A percentile compares a stretch with the other conserved stretches of the same genome.
Conservation (phyloP, 441 rosid species). For the Erodium chrysanthum region DNA sequence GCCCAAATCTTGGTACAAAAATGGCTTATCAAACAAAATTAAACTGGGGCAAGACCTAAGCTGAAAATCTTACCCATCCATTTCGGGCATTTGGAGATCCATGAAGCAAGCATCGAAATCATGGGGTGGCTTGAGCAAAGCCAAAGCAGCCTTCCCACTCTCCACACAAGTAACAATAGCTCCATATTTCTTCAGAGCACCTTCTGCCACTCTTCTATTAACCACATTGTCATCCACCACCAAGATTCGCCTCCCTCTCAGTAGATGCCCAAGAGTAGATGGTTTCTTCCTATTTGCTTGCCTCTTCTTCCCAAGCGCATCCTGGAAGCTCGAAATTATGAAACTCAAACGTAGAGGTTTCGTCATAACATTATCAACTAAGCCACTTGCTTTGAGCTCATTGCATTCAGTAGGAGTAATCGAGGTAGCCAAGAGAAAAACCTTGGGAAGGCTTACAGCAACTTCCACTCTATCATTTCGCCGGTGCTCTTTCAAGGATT, state of each 20-base stretch:
- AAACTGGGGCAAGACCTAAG: too few species aligned
- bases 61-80: constrained; percentile 96
- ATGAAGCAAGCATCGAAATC: constrained; percentile 82
- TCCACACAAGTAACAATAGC: constrained; percentile 79
- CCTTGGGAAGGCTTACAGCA: constrained; percentile 33
- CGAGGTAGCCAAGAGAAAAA: constrained; percentile 56
- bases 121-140: constrained; percentile 72
- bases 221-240: constrained; percentile 91
- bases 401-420: constrained; percentile 31
- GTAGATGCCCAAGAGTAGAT: constrained; percentile 42
- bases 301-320: constrained; percentile 51
- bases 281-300: constrained; percentile 37
- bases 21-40: too few species aligned
- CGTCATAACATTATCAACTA: constrained; percentile 46
- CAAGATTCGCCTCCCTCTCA: constrained; percentile 54
- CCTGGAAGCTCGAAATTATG: constrained; percentile 61
- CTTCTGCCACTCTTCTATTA: constrained; percentile 92
- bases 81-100: constrained; percentile 97
- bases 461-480: constrained; percentile 25
- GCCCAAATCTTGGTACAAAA: too few species aligned
- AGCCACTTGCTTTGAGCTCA: constrained; percentile 45
- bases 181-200: constrained; percentile 66
- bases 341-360: constrained; percentile 70
- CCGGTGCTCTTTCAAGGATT: constrained; percentile 27
- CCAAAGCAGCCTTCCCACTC: constrained; percentile 62